Percentiles rank a stretch among this genome's conserved stretches.
phyloP scores from a whole-genome alignment of 1,284 basidiomycete genomes.

The Uromyces viciae-fabae region DNA sequence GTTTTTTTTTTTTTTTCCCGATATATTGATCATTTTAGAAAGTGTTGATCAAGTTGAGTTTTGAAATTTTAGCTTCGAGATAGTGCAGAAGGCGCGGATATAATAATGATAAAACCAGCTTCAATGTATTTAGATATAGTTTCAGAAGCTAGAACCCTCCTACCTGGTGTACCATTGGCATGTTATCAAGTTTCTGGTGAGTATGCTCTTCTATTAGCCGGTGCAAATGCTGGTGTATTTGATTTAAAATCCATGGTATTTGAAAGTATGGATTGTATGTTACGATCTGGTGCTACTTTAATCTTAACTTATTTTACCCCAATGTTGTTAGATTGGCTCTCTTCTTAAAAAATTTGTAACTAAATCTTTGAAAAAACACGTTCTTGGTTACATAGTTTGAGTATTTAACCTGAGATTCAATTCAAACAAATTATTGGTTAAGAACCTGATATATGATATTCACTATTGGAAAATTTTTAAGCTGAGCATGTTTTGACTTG shows the following conservation, averaged over 20 bases:
- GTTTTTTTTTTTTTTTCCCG: slow-evolving; percentile 41
- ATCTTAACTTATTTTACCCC: slow-evolving; percentile 39
- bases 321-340: slow-evolving; percentile 29
- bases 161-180: slow-evolving; percentile 80
- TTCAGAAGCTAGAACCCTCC: slow-evolving; percentile 75
- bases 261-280: slow-evolving; percentile 81
- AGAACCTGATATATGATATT: background rate
- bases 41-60: background rate
- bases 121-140: slow-evolving; percentile 96
- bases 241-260: slow-evolving; percentile 88
- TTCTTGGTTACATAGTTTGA: background rate
- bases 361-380: no score
- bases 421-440: background rate
- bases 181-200: slow-evolving; percentile 91
- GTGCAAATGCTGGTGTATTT: slow-evolving; percentile 87
- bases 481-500: no score
- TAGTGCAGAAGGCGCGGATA: slow-evolving; percentile 87
- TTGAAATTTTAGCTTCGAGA: slow-evolving; percentile 69
- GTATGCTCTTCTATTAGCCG: slow-evolving; percentile 93
- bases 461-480: no score
- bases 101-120: slow-evolving; percentile 98
- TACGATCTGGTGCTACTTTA: slow-evolving; percentile 71
- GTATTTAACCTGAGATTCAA: background rate
- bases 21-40: background rate
- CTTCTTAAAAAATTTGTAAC: no score